A percentile compares a stretch with the other conserved stretches of the same genome.
Evolutionary conservation across 2,329 filamentous ascomycete species (phyloP).

Genomic region (Alternaria gansuensis): DNA sequence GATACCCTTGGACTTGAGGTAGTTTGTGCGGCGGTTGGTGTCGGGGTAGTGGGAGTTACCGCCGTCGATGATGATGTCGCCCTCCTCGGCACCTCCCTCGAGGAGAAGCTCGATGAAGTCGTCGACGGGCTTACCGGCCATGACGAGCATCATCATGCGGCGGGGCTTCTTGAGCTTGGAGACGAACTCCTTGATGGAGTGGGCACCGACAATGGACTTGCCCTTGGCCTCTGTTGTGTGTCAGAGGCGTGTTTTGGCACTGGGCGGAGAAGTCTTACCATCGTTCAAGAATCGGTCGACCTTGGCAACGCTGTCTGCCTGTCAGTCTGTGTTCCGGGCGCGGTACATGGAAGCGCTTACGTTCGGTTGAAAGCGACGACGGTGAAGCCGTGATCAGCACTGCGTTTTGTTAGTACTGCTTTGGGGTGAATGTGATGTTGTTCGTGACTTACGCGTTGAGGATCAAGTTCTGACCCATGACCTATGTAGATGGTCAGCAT

Average conservation of each 20-base stretch:
- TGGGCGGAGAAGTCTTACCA: conserved; percentile 41
- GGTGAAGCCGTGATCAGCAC: conserved; percentile 76
- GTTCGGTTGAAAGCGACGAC: conserved; percentile 99
- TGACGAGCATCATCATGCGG: conserved; percentile 97
- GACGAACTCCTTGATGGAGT: conserved; percentile 93
- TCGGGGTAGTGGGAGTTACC: conserved; percentile 99
- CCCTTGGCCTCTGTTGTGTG: conserved; percentile 62
- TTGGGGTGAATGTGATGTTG: conserved; percentile 16
- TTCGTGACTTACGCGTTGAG: conserved; percentile 59
- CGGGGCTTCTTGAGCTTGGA: conserved; percentile 97
- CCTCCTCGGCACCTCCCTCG: conserved; percentile 54
- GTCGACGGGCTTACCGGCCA: conserved; percentile 97
- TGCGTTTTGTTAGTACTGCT: conserved; percentile 42
- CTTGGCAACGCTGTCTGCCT: conserved; percentile 74
- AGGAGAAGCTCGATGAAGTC: conserved; percentile 98
- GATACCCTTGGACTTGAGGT: conserved; percentile 86
- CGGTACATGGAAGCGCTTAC: conserved; percentile 29
- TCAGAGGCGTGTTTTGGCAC: conserved; percentile 34
- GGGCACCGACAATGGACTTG: conserved; percentile 93
- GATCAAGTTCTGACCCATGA: conserved; percentile 65
- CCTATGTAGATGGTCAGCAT: conserved; percentile 40
- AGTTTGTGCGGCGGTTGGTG: conserved; percentile 95
- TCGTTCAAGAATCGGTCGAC: conserved; percentile 93
- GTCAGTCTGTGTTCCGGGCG: conserved; percentile 32
- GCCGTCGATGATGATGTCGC: conserved; percentile 99